Conservation (phyloP, 305 asterid species). For the Fraxinus floribunda region DNA sequence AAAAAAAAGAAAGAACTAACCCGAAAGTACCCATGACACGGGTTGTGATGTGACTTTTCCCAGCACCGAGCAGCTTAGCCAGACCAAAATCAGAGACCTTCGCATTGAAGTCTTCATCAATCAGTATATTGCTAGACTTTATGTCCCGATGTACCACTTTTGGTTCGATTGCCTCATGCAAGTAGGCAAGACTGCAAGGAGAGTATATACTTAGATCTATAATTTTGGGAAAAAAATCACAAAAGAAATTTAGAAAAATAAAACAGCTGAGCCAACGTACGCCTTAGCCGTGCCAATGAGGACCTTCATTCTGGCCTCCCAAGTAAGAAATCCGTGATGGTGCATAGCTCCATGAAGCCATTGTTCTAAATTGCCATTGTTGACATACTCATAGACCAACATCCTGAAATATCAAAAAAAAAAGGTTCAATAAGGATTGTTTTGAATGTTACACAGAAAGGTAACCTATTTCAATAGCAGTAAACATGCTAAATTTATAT, state of each 20-base stretch:
- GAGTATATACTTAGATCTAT: neutral
- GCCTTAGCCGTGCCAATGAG: slow-evolving; percentile 60
- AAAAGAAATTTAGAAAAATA: neutral
- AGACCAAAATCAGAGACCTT: slow-evolving; percentile 63
- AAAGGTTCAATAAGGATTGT: slow-evolving; percentile 2
- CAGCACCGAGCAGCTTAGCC: slow-evolving; percentile 56
- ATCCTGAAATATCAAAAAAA: slow-evolving; percentile 46
- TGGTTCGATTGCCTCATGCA: slow-evolving; percentile 60
- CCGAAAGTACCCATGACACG: slow-evolving; percentile 70
- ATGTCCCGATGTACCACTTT: slow-evolving; percentile 60
- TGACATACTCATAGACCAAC: slow-evolving; percentile 84
- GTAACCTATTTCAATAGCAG: neutral
- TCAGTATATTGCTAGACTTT: slow-evolving; percentile 56
- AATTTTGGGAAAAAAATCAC: neutral
- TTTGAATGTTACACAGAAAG: neutral
- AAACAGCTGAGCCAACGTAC: slow-evolving; percentile 30
- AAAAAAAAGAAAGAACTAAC: slow-evolving; percentile 29
- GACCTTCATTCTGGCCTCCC: slow-evolving; percentile 73
- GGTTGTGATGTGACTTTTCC: slow-evolving; percentile 57
- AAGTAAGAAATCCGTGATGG: slow-evolving; percentile 84
- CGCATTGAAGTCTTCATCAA: slow-evolving; percentile 54
- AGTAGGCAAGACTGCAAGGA: slow-evolving; percentile 52
- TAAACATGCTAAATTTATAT: neutral
- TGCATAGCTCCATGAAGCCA: slow-evolving; percentile 98
- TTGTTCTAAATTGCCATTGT: slow-evolving; percentile 87